phyloP scores from a whole-genome alignment of 2,329 filamentous ascomycete genomes.

The Phialemoniopsis sp. region DNA sequence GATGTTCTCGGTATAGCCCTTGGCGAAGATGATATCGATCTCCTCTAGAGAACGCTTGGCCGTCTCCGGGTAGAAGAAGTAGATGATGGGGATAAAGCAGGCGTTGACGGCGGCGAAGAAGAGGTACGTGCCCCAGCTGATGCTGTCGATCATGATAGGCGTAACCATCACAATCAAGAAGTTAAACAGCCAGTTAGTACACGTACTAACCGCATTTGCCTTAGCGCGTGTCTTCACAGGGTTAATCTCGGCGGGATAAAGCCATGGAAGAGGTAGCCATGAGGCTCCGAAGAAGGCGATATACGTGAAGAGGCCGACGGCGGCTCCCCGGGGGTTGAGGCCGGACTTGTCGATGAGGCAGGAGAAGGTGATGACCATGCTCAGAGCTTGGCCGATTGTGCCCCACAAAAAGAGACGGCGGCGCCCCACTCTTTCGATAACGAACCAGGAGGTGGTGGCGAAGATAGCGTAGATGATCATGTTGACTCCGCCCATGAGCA shows the following conservation, averaged over 20 bases:
- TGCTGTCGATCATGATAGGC: conserved; percentile 51
- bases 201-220: conserved; percentile 60
- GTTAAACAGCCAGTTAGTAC: conserved; percentile 57
- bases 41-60: conserved; percentile 58
- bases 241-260: conserved; percentile 59
- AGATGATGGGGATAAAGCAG: conserved; percentile 46
- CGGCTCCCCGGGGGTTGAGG: conserved; percentile 25
- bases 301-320: conserved; percentile 56
- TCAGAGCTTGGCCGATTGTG: conserved; percentile 54
- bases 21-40: conserved; percentile 59
- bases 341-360: conserved; percentile 26
- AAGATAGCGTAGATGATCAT: conserved; percentile 59
- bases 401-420: conserved; percentile 61
- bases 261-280: conserved; percentile 59
- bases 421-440: conserved; percentile 50
- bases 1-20: conserved; percentile 54
- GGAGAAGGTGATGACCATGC: conserved; percentile 49
- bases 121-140: conserved; percentile 50
- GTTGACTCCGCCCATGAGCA: conserved; percentile 51
- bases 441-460: conserved; percentile 48
- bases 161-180: conserved; percentile 67
- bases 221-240: conserved; percentile 56
- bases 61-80: conserved; percentile 51
- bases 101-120: conserved; percentile 52
- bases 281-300: conserved; percentile 51